Base-by-base conservation (phyloP, 2,329 filamentous ascomycete genomes). In the Sporothrix dimorphospora region DNA sequence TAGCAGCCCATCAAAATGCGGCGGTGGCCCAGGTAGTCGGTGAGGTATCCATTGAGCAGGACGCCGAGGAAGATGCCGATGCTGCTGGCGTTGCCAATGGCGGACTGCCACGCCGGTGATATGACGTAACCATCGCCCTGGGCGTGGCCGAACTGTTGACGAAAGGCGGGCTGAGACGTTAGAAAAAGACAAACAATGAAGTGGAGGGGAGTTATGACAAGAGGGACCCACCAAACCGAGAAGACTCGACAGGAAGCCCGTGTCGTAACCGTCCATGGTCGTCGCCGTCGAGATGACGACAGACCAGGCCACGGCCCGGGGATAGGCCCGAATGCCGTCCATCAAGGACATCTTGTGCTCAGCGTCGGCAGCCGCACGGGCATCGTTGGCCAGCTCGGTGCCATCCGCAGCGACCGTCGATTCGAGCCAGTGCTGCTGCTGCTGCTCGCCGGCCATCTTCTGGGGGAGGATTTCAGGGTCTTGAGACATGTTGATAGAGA, bases 181-280 rank as follows among this genome's bases (percentile, higher is more conserved):
- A 21, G 12, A 21, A 9, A 59, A 45, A 6, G 34, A 34, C 19
- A 11, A 63, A 45, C 34, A 45, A 40, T 3, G 34, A 45, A 63
- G n/a, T n/a, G n/a, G n/a, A n/a, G n/a, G n/a, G n/a, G n/a, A 34
- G 30, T 34, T 3, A 6, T 34, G 30, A n/a, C n/a, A 34, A 34
- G 30, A 12, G 5, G 21, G 1, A 21, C 59, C 5, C 14, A 63
- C 59, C 68, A 71, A n/a, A 0, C 70, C 70, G 12, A 65, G 24
- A 7, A 71, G 70, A 16, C 5, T 16, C 8, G 55, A 34, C 57
- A 71, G 42, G 11, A 71, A 71, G 11, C 61, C 70, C 9, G 70
- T 65, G 45, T 71, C 70, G 59, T 71, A 71, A 7, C 70, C 70
- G 38, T 66, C 70, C 70, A 71, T 71, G 3, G 61, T 71, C 4